Evolutionary conservation across 345 rosid species (phyloP).

Genomic region (Durio zibethinus): DNA sequence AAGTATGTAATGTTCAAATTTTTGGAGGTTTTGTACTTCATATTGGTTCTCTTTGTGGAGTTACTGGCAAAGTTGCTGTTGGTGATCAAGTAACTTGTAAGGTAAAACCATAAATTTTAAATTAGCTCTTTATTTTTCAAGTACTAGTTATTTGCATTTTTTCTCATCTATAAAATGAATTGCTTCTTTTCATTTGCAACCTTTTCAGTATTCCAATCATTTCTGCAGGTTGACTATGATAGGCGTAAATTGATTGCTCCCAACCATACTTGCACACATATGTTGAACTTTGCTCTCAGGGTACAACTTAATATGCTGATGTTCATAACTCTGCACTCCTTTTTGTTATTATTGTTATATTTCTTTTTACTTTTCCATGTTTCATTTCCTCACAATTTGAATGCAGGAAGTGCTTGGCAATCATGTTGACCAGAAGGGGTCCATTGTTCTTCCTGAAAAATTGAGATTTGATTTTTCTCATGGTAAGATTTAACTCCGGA

Average conservation of each 20-base stretch:
- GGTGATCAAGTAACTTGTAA: constrained; percentile 79
- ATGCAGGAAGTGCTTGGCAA: constrained; percentile 86
- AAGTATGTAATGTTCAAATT: constrained; percentile 80
- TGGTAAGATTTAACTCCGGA: constrained; percentile 40
- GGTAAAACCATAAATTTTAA: constrained; percentile 37
- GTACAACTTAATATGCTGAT: constrained; percentile 16
- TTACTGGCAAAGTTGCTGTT: constrained; percentile 41
- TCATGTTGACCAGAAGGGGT: constrained; percentile 97
- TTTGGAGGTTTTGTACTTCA: constrained; percentile 93
- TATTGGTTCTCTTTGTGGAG: constrained; percentile 59
- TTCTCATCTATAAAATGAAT: not conserved
- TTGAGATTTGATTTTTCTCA: constrained; percentile 95
- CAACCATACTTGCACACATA: constrained; percentile 94
- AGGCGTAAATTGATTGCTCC: constrained; percentile 92
- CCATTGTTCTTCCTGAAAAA: constrained; percentile 93
- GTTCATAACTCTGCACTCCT: not conserved
- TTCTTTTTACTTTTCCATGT: not conserved
- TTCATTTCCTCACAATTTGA: constrained; percentile 12
- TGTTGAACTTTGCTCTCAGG: constrained; percentile 95
- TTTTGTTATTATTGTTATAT: constrained; percentile 4
- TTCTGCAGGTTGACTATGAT: constrained; percentile 78
- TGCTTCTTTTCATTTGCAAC: not conserved
- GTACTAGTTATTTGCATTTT: constrained; percentile 21
- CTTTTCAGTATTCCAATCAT: not conserved
- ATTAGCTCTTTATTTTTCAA: constrained; percentile 3